phyloP scores from a whole-genome alignment of 202 grass and related monocot genomes.

The Cymbopogon flexuosus region DNA sequence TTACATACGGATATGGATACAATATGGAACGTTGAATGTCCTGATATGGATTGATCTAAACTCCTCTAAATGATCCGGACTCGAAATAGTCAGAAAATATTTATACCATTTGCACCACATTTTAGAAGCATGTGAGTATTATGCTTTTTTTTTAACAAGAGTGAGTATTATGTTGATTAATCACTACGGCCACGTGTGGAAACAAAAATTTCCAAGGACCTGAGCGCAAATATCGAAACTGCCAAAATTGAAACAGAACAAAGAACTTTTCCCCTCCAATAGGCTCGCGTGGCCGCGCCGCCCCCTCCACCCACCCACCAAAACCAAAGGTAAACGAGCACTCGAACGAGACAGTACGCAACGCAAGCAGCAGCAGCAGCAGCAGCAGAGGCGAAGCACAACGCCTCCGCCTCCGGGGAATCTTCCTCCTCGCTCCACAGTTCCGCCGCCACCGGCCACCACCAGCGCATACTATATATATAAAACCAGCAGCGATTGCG shows the following conservation, averaged over 20 bases:
- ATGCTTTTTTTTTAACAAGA: too few species aligned
- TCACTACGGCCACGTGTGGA: too few species aligned
- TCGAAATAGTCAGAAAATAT: too few species aligned
- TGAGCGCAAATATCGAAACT: too few species aligned
- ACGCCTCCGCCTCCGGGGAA: slow-evolving; percentile 8
- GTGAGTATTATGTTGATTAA: too few species aligned
- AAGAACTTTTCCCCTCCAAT: not conserved
- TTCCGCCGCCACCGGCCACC: not conserved
- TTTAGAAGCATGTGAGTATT: too few species aligned
- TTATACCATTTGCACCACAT: too few species aligned
- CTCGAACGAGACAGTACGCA: not conserved
- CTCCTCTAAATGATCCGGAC: too few species aligned
- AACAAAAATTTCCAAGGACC: too few species aligned
- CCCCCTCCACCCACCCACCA: not conserved
- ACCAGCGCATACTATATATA: not conserved
- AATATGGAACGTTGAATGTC: too few species aligned
- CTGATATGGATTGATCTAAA: too few species aligned
- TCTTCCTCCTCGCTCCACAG: slow-evolving; percentile 28
- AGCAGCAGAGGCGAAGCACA: slow-evolving; percentile 26
- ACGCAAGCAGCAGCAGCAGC: not conserved
- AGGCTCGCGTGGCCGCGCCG: not conserved
- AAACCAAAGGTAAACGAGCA: not conserved
- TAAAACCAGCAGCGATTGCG: not conserved
- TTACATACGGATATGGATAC: too few species aligned
- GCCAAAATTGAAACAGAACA: not conserved